phyloP scores from a whole-genome alignment of 176 grass and related monocot genomes.

The Rhynchospora tenuis region DNA sequence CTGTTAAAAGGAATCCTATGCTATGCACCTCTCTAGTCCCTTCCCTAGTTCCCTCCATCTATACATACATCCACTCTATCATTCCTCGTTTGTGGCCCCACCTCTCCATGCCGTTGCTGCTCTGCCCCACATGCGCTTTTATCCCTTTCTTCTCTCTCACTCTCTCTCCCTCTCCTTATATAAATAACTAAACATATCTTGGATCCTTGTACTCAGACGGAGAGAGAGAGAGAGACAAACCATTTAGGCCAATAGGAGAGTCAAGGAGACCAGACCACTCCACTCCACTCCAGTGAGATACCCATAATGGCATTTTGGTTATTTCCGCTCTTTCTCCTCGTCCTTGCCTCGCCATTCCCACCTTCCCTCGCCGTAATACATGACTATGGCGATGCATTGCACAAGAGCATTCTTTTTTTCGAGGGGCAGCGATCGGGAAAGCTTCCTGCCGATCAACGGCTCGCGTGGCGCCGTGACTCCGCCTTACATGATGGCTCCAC shows the following conservation, averaged over 20 bases:
- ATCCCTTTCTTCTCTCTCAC: constrained; percentile 9
- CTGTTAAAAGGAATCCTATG: constrained; percentile 24
- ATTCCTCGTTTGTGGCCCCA: neutral
- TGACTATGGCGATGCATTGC: constrained; percentile 66
- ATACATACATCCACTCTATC: neutral
- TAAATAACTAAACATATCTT: constrained; percentile 3
- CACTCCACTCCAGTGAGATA: too few species aligned
- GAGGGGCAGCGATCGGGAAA: constrained; percentile 81
- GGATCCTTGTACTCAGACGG: neutral
- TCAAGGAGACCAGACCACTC: too few species aligned
- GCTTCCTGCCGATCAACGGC: constrained; percentile 42
- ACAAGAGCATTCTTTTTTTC: constrained; percentile 87
- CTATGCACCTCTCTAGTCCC: neutral
- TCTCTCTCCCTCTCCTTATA: constrained; percentile 14
- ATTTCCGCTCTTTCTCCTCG: constrained; percentile 14
- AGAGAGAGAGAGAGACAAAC: neutral
- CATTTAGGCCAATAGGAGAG: neutral
- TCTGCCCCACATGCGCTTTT: neutral
- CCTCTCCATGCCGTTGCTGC: constrained; percentile 23
- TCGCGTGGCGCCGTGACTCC: constrained; percentile 67
- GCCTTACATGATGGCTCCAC: constrained; percentile 57
- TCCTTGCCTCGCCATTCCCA: neutral
- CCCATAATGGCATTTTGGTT: constrained; percentile 16
- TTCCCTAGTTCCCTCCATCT: too few species aligned
- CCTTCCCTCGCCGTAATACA: constrained; percentile 22